These are phyloP conservation scores for Stentor coeruleus DNA, from an alignment of 73 alveolate species.

Conservation along the genomic window DNA sequence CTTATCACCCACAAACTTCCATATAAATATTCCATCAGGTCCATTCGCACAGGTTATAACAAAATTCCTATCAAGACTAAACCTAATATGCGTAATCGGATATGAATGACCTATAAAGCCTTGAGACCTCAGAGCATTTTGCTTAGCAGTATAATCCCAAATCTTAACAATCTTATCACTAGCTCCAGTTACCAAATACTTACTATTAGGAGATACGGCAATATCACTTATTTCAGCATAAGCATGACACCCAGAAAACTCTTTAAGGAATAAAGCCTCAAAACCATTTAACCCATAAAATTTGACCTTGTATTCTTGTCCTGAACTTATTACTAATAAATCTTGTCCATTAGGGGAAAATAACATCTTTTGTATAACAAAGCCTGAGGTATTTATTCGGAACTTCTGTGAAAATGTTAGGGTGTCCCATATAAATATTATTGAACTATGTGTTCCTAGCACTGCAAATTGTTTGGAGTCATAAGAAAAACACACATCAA, in stretches of 20 bases:
- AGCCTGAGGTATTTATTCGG: slow-evolving; percentile 19
- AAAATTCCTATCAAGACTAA: slow-evolving; percentile 35
- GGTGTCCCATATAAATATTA: slow-evolving; percentile 25
- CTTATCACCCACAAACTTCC: slow-evolving; percentile 47
- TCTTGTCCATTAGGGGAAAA: slow-evolving; percentile 32
- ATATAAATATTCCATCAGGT: slow-evolving; percentile 48
- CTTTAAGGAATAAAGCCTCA: slow-evolving; percentile 71
- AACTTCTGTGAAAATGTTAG: slow-evolving; percentile 32
- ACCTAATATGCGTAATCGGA: neutral
- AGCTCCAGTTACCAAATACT: slow-evolving; percentile 80
- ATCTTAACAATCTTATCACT: slow-evolving; percentile 78
- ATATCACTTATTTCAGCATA: slow-evolving; percentile 51
- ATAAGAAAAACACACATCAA: slow-evolving; percentile 37
- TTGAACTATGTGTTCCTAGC: slow-evolving; percentile 30
- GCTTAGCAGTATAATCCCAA: slow-evolving; percentile 70
- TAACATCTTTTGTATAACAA: neutral
- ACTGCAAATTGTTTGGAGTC: neutral
- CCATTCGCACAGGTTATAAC: slow-evolving; percentile 48
- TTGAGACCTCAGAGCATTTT: neutral
- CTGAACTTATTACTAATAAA: slow-evolving; percentile 39
- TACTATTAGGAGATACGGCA: slow-evolving; percentile 54
- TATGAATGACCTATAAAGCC: slow-evolving; percentile 21
- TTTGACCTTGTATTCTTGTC: slow-evolving; percentile 36
- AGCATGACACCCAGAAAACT: slow-evolving; percentile 68
- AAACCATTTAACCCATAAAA: slow-evolving; percentile 46